A percentile compares a stretch with the other conserved stretches of the same genome.
phyloP scores from a whole-genome alignment of 352 stramenopile species.

The Pythium brassicae region DNA sequence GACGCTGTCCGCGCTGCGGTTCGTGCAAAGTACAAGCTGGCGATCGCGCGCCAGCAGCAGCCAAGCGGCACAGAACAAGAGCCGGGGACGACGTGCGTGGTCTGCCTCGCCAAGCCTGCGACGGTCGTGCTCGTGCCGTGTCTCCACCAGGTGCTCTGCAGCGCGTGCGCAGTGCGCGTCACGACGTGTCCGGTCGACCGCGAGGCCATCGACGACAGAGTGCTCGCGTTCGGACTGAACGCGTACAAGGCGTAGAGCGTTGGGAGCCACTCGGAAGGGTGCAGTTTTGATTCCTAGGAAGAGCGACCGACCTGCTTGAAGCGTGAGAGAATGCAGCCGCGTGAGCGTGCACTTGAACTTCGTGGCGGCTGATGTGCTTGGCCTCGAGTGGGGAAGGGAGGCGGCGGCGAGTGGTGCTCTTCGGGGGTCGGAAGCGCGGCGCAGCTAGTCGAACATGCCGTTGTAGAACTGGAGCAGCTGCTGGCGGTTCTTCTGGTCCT shows the following conservation, averaged over 20 bases:
- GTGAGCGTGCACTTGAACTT: neutral
- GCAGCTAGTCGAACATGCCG: slow-evolving; percentile 78
- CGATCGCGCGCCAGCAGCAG: slow-evolving; percentile 15
- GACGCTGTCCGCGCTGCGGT: slow-evolving; percentile 24
- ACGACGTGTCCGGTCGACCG: slow-evolving; percentile 58
- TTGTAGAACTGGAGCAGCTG: slow-evolving; percentile 87
- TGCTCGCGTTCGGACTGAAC: slow-evolving; percentile 57
- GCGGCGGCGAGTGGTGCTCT: neutral
- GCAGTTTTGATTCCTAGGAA: no score
- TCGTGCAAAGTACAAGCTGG: slow-evolving; percentile 23
- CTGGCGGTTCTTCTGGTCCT: slow-evolving; percentile 69
- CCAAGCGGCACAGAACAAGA: no score
- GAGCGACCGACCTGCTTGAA: neutral
- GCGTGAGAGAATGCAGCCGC: neutral
- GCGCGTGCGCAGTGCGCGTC: slow-evolving; percentile 42
- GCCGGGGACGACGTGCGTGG: slow-evolving; percentile 34
- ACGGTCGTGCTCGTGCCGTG: slow-evolving; percentile 57
- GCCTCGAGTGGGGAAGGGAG: no score
- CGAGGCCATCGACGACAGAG: slow-evolving; percentile 49
- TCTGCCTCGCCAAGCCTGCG: slow-evolving; percentile 42
- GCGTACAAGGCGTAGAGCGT: slow-evolving; percentile 22
- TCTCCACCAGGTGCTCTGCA: slow-evolving; percentile 59
- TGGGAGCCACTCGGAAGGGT: no score
- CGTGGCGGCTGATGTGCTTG: no score
- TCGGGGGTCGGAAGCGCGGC: no score